Evolutionary conservation across 371 early-diverging fungal genomes (phyloP).

Genomic region (Dipsacomyces acuminosporus): DNA sequence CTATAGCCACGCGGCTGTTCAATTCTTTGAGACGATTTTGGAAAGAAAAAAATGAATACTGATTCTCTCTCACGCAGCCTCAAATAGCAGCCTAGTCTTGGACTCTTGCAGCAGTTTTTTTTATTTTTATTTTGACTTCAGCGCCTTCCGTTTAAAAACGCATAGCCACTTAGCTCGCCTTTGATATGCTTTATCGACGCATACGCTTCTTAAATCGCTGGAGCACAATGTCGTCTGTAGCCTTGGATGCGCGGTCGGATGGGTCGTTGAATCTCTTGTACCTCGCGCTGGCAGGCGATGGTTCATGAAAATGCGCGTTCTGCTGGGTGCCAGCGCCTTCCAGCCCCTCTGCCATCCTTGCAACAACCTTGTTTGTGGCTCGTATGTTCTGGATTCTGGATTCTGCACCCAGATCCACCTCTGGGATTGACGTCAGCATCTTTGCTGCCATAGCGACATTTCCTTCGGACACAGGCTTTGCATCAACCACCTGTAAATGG

Average conservation of each 20-base stretch:
- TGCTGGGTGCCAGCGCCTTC: constrained; percentile 8
- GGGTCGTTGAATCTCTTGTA: constrained; percentile 19
- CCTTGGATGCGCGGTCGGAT: constrained; percentile 54
- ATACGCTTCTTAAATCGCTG: constrained; percentile 79
- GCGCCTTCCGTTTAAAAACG: no score
- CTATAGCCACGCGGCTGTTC: no score
- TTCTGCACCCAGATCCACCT: constrained; percentile 86
- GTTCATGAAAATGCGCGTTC: constrained; percentile 34
- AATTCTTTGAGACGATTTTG: no score
- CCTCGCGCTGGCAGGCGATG: background rate
- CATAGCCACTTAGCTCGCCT: background rate
- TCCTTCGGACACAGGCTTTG: constrained; percentile 69
- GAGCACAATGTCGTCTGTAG: constrained; percentile 74
- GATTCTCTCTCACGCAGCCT: no score
- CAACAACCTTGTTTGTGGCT: constrained; percentile 20
- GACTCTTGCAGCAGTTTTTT: no score
- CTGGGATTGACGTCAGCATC: constrained; percentile 91
- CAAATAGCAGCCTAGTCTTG: no score
- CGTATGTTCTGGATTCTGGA: constrained; percentile 36
- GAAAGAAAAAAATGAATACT: no score
- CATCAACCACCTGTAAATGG: constrained; percentile 57
- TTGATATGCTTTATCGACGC: constrained; percentile 41
- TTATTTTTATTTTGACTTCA: no score
- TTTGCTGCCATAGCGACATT: constrained; percentile 80
- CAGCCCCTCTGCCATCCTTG: background rate